Percentiles rank a stretch among this genome's conserved stretches.
phyloP scores from a whole-genome alignment of 192 early-diverging fungal genomes.

The Backusella liffmaniae region DNA sequence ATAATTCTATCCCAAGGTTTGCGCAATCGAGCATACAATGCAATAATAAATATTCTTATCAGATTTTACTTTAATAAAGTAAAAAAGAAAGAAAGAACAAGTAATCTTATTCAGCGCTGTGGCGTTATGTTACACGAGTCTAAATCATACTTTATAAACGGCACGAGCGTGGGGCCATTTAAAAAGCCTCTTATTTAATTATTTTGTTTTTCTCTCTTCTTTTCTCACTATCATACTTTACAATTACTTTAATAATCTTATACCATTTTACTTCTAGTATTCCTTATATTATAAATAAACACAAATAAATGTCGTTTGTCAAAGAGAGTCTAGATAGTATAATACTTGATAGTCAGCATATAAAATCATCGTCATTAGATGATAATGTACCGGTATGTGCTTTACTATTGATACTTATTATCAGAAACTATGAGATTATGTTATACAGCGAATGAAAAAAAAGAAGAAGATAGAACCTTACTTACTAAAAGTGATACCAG shows the following conservation, averaged over 20 bases:
- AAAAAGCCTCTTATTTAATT: background rate
- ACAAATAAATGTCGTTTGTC: background rate
- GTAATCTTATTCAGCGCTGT: background rate
- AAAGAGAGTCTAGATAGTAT: background rate
- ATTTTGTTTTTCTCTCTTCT: background rate
- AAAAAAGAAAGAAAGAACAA: background rate
- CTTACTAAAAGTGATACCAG: background rate
- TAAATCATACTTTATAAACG: constrained; percentile 1
- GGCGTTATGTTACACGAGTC: background rate
- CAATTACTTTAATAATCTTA: background rate
- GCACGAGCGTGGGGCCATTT: background rate
- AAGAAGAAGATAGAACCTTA: background rate
- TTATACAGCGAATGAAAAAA: background rate
- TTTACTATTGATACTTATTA: background rate
- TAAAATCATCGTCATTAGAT: background rate
- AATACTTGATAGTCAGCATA: background rate
- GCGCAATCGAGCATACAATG: background rate
- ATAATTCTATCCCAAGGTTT: background rate
- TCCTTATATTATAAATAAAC: background rate
- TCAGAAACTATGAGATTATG: background rate
- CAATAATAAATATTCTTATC: background rate
- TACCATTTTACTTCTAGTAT: background rate
- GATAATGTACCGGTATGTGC: background rate
- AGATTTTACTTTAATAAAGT: background rate
- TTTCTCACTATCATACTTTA: background rate